Conservation (phyloP, 495 filamentous ascomycete species). For the Aspergillus wentii region DNA sequence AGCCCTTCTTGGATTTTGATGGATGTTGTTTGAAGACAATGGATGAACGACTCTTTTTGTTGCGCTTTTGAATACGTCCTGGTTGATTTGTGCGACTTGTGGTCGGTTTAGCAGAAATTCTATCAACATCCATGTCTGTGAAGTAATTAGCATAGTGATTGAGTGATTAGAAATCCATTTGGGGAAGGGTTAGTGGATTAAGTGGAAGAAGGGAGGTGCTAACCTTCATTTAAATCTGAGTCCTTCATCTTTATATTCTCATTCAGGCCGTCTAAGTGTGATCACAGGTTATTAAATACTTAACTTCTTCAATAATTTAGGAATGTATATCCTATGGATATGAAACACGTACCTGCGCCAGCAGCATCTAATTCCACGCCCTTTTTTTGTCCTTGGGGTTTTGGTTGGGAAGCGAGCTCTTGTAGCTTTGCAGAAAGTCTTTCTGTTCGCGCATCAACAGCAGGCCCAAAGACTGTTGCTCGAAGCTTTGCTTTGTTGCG, state of each 20-base stretch:
- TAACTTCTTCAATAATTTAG: background rate
- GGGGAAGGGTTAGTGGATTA: too few species aligned
- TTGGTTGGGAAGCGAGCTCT: conserved; percentile 67
- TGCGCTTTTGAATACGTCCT: conserved; percentile 35
- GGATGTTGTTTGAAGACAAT: conserved; percentile 36
- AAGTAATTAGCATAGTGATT: conserved; percentile 8
- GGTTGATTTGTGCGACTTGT: conserved; percentile 20
- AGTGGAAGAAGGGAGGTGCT: background rate
- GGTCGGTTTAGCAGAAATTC: conserved; percentile 12
- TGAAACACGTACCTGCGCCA: conserved; percentile 23
- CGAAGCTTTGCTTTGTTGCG: conserved; percentile 72
- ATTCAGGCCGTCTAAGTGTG: conserved; percentile 14
- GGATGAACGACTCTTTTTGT: conserved; percentile 34
- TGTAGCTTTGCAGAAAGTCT: conserved; percentile 76
- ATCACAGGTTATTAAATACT: too few species aligned
- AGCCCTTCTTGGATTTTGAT: conserved; percentile 22
- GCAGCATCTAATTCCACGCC: conserved; percentile 13
- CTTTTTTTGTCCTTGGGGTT: conserved; percentile 20
- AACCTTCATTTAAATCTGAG: conserved; percentile 22
- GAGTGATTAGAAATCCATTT: too few species aligned
- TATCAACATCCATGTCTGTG: conserved; percentile 38
- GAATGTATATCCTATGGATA: background rate
- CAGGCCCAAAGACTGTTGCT: conserved; percentile 71
- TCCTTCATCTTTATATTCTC: conserved; percentile 9
- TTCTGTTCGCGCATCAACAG: conserved; percentile 67